These are phyloP conservation scores for Pseudogymnoascus sp. DNA, from an alignment of 2,329 filamentous ascomycete genomes.

Conservation along the genomic window DNA sequence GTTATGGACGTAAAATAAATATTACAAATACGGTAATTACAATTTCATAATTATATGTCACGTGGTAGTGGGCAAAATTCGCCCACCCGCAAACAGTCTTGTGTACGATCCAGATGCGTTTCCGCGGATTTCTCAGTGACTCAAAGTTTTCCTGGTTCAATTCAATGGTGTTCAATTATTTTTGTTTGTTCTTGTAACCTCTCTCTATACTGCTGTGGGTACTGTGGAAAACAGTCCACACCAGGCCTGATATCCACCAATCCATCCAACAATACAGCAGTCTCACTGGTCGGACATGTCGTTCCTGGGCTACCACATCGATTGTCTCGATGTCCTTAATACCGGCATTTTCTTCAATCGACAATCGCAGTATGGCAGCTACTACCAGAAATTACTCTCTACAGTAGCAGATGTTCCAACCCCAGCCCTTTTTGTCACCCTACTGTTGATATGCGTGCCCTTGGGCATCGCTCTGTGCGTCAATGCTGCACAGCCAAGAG, in stretches of 20 bases:
- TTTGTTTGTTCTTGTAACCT: not conserved
- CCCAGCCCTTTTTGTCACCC: conserved; percentile 25
- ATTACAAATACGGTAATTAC: not conserved
- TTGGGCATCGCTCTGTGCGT: conserved; percentile 27
- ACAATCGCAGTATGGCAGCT: conserved; percentile 23
- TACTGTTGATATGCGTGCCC: conserved; percentile 27
- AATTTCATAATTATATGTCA: not conserved
- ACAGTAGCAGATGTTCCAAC: conserved; percentile 26
- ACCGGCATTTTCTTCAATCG: conserved; percentile 7
- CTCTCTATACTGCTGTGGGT: not conserved
- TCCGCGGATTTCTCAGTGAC: not conserved
- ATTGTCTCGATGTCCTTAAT: not conserved
- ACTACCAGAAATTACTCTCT: conserved; percentile 24
- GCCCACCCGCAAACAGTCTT: not conserved
- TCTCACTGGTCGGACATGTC: not conserved
- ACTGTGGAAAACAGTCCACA: not conserved
- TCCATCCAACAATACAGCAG: not conserved
- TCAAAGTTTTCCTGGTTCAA: not conserved
- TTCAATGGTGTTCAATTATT: not conserved
- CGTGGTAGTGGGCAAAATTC: not conserved
- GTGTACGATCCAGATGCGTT: not conserved
- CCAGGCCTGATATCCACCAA: not conserved
- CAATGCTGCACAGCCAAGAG: conserved; percentile 24
- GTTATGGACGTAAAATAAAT: not conserved
- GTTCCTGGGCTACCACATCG: not conserved